These are phyloP conservation scores for Euphorbia peplus DNA, from an alignment of 345 rosid species.

Conservation along the genomic window DNA sequence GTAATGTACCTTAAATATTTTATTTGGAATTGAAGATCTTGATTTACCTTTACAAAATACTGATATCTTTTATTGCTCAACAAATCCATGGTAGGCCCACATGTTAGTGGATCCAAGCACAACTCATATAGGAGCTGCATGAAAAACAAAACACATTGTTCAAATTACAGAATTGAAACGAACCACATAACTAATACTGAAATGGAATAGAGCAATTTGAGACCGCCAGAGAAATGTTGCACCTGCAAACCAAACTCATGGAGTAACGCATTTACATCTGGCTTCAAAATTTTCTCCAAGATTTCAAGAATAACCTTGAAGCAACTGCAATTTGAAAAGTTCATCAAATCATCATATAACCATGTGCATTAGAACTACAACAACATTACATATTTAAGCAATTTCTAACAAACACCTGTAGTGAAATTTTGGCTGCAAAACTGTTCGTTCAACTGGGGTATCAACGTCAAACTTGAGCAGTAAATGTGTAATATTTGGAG, in stretches of 20 bases:
- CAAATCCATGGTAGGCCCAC: slow-evolving; percentile 83
- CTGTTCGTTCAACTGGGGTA: slow-evolving; percentile 64
- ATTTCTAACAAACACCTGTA: slow-evolving; percentile 56
- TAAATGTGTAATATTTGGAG: slow-evolving; percentile 88
- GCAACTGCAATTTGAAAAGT: slow-evolving; percentile 54
- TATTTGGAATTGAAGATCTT: slow-evolving; percentile 6
- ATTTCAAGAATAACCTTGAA: slow-evolving; percentile 89
- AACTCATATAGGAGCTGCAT: slow-evolving; percentile 81
- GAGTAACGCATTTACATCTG: slow-evolving; percentile 71
- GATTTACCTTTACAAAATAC: slow-evolving; percentile 67
- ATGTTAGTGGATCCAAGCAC: slow-evolving; percentile 77
- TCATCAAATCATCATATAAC: slow-evolving; percentile 10
- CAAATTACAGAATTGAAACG: background rate
- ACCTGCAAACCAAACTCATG: slow-evolving; percentile 96
- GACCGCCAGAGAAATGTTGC: slow-evolving; percentile 15
- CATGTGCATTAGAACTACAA: background rate
- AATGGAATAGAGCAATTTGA: background rate
- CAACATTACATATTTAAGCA: background rate
- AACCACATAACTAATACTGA: background rate
- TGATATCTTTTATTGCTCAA: slow-evolving; percentile 76
- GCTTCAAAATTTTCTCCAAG: slow-evolving; percentile 71
- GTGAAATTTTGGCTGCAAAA: slow-evolving; percentile 88
- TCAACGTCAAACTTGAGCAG: slow-evolving; percentile 90
- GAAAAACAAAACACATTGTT: slow-evolving; percentile 15
- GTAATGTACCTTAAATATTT: background rate